Evolutionary conservation across 2,329 filamentous ascomycete species (phyloP).

Genomic region (Elsinoe australis): DNA sequence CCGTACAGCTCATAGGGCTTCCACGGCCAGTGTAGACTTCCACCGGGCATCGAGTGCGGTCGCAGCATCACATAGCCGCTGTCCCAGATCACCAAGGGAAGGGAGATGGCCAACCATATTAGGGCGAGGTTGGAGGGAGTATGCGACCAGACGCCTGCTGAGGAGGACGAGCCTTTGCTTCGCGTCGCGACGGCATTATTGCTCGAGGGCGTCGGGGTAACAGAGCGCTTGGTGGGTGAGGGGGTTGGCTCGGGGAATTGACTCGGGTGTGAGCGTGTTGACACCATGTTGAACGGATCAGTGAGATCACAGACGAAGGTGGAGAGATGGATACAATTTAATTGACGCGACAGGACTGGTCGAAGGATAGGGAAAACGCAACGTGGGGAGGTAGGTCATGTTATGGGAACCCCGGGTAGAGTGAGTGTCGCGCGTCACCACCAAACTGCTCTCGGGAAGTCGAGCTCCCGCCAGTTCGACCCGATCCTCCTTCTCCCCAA

Average conservation of each 20-base stretch:
- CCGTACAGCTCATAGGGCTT: constrained; percentile 74
- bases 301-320: not conserved
- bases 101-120: constrained; percentile 64
- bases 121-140: constrained; percentile 53
- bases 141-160: constrained; percentile 45
- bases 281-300: constrained; percentile 46
- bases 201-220: constrained; percentile 11
- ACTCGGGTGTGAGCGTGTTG: constrained; percentile 48
- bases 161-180: not conserved
- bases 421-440: not conserved
- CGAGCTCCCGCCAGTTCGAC: not conserved
- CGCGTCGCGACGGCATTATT: constrained; percentile 11
- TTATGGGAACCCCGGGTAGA: constrained; percentile 2
- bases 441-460: constrained; percentile 3
- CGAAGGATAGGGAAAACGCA: constrained; percentile 1
- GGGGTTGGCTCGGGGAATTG: constrained; percentile 38
- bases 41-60: constrained; percentile 74
- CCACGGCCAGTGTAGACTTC: constrained; percentile 63
- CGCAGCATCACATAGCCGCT: constrained; percentile 69
- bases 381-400: not conserved
- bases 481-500: not conserved
- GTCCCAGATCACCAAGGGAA: constrained; percentile 79
- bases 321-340: not conserved
- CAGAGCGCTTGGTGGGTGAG: constrained; percentile 21
- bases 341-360: not conserved